phyloP scores from a whole-genome alignment of 805 yeast species.

The Pichia deserticola region DNA sequence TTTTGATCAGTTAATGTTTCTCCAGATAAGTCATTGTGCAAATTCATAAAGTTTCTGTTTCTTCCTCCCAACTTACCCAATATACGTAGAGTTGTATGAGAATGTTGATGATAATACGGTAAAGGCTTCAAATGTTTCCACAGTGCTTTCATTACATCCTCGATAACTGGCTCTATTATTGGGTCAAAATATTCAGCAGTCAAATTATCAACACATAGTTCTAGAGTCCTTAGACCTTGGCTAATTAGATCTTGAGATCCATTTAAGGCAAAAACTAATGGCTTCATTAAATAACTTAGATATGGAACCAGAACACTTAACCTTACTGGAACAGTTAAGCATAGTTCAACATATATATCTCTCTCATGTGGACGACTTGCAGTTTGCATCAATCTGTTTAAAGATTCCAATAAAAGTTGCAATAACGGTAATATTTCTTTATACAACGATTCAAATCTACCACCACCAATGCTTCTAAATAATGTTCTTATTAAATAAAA shows the following conservation, averaged over 20 bases:
- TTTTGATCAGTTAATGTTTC: constrained; percentile 54
- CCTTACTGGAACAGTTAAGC: constrained; percentile 93
- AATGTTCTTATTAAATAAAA: constrained; percentile 82
- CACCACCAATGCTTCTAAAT: constrained; percentile 94
- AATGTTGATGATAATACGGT: constrained; percentile 91
- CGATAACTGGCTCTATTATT: constrained; percentile 91
- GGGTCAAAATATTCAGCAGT: constrained; percentile 98
- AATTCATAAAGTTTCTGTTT: constrained; percentile 75
- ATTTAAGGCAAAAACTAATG: constrained; percentile 82
- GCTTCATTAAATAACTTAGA: constrained; percentile 78
- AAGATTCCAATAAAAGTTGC: constrained; percentile 77
- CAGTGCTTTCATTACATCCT: constrained; percentile 86
- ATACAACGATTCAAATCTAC: constrained; percentile 87
- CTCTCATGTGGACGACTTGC: constrained; percentile 86
- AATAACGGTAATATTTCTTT: constrained; percentile 88
- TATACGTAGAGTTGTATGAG: constrained; percentile 89
- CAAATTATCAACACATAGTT: constrained; percentile 89
- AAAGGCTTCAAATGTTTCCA: constrained; percentile 88
- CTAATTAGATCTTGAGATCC: constrained; percentile 87
- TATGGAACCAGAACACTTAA: constrained; percentile 92
- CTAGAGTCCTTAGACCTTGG: constrained; percentile 92
- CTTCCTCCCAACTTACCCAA: constrained; percentile 96
- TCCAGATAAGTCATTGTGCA: constrained; percentile 58
- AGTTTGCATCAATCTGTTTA: constrained; percentile 74
- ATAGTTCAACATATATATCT: constrained; percentile 89